Conservation (phyloP, 352 stramenopile genomes). For the Globisporangium carolinianum region DNA sequence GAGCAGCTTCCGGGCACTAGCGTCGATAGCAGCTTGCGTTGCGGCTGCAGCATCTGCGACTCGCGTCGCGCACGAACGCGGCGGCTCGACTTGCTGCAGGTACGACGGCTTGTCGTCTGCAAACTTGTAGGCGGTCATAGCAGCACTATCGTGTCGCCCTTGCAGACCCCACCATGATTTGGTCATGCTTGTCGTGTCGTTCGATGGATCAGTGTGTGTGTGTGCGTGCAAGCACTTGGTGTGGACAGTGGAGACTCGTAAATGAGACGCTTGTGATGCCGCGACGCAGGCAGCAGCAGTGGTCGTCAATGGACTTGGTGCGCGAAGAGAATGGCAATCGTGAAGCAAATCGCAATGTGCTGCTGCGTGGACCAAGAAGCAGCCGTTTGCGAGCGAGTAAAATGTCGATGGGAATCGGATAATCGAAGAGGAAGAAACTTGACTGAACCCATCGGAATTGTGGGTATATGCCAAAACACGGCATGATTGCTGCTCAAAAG, state of each 20-base stretch:
- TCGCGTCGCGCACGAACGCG: neutral
- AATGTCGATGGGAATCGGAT: too few species aligned
- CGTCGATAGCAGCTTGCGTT: neutral
- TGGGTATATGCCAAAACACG: neutral
- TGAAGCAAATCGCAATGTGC: too few species aligned
- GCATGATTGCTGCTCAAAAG: too few species aligned
- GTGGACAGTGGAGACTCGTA: too few species aligned
- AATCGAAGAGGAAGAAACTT: too few species aligned
- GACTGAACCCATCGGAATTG: neutral
- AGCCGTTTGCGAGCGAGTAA: too few species aligned
- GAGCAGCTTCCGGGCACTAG: neutral
- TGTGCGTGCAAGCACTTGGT: neutral
- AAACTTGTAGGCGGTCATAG: neutral
- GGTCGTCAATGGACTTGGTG: too few species aligned
- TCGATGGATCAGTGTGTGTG: neutral
- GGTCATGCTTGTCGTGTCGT: neutral
- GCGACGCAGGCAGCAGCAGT: too few species aligned
- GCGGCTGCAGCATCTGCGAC: neutral
- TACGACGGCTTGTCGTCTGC: neutral
- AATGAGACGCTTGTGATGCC: too few species aligned
- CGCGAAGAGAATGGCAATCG: too few species aligned
- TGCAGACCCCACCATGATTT: neutral
- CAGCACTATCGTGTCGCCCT: neutral
- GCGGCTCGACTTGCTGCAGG: neutral
- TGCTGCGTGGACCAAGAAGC: too few species aligned